Evolutionary conservation across 2,329 filamentous ascomycete species (phyloP).

Genomic region (Dactylonectria estremocensis): DNA sequence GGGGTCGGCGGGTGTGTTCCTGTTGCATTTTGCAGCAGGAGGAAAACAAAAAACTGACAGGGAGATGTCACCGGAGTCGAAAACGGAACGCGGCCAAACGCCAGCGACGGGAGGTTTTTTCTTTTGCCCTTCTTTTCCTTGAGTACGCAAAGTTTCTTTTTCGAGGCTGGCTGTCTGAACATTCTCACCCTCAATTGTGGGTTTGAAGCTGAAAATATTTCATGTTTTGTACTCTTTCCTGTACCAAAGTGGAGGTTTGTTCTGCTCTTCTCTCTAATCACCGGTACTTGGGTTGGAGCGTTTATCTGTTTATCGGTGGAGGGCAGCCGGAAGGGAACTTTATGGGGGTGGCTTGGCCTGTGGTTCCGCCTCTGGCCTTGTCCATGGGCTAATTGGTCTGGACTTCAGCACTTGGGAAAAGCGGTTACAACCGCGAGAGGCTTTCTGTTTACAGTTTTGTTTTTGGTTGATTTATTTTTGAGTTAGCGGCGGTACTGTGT

Average conservation of each 20-base stretch:
- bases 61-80: constrained; percentile 40
- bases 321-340: constrained; percentile 36
- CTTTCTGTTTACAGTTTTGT: constrained; percentile 33
- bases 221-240: constrained; percentile 13
- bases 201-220: constrained; percentile 44
- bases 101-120: constrained; percentile 26
- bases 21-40: constrained; percentile 27
- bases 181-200: constrained; percentile 30
- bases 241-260: constrained; percentile 32
- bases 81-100: constrained; percentile 29
- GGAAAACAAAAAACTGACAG: constrained; percentile 32
- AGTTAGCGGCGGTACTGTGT: constrained; percentile 10
- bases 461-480: constrained; percentile 20
- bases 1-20: constrained; percentile 28
- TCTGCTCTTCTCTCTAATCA: constrained; percentile 38
- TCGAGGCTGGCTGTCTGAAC: constrained; percentile 44
- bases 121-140: constrained; percentile 16
- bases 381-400: constrained; percentile 36
- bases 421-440: constrained; percentile 33
- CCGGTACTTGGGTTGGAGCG: constrained; percentile 33
- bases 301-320: constrained; percentile 30
- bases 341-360: constrained; percentile 34
- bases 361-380: constrained; percentile 34
- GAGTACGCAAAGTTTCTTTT: constrained; percentile 35
- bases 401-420: constrained; percentile 33